Evolutionary conservation across 2,329 filamentous ascomycete species (phyloP).

Genomic region (Parafenestella ontariensis): DNA sequence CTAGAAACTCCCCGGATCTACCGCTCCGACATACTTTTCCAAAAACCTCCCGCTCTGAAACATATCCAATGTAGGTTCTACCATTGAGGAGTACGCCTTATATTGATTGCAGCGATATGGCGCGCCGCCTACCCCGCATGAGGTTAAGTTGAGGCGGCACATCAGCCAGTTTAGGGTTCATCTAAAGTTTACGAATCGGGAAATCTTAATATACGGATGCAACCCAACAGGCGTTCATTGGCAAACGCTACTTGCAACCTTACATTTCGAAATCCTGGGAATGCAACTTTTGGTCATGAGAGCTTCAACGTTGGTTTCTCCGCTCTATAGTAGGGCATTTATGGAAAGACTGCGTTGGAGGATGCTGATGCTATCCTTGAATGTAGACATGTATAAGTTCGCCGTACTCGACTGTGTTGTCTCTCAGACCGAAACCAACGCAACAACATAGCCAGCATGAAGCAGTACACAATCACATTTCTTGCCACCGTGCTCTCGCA

Average conservation of each 20-base stretch:
- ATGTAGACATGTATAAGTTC: neutral
- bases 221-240: constrained; percentile 3
- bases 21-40: neutral
- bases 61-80: constrained; percentile 5
- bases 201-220: constrained; percentile 2
- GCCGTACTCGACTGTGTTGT: neutral
- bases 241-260: neutral
- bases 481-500: neutral
- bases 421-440: neutral
- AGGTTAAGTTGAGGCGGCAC: neutral
- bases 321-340: neutral
- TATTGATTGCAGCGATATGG: constrained; percentile 3
- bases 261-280: neutral
- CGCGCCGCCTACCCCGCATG: neutral
- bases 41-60: neutral
- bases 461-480: neutral
- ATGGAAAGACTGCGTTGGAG: neutral
- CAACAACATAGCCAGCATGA: neutral
- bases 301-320: neutral
- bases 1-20: neutral
- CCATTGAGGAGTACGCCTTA: neutral
- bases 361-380: neutral
- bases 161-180: constrained; percentile 13
- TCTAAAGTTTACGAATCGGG: constrained; percentile 7
- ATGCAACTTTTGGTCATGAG: constrained; percentile 6